These are phyloP conservation scores for Penicillium sp. DNA, from an alignment of 2,329 filamentous ascomycete species.

Conservation along the genomic window DNA sequence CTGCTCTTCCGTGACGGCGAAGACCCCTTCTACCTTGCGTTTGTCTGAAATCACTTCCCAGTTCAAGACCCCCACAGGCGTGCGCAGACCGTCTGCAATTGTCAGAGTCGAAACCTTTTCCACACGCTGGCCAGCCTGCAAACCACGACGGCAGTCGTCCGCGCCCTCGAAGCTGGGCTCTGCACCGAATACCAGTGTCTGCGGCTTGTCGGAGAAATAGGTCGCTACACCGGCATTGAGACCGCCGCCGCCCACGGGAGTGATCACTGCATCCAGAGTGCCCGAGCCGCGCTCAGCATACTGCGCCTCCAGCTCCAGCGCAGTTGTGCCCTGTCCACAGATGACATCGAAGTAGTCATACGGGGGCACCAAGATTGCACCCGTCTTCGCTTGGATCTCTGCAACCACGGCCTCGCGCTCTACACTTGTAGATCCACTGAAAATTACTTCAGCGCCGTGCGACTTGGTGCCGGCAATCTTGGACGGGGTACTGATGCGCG, in stretches of 20 bases:
- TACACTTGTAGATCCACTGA: conserved; percentile 74
- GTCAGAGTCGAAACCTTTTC: conserved; percentile 70
- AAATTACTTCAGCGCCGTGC: conserved; percentile 75
- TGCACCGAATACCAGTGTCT: conserved; percentile 74
- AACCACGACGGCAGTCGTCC: conserved; percentile 75
- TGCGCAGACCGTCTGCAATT: conserved; percentile 84
- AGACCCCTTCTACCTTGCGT: conserved; percentile 68
- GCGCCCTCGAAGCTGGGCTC: conserved; percentile 81
- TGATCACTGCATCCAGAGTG: conserved; percentile 68
- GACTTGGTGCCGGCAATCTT: conserved; percentile 81
- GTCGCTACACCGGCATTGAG: conserved; percentile 82
- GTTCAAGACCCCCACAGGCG: conserved; percentile 72
- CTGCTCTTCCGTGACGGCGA: conserved; percentile 74
- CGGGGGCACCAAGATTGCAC: conserved; percentile 77
- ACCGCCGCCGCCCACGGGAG: conserved; percentile 84
- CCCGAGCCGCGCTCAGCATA: conserved; percentile 50
- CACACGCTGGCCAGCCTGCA: conserved; percentile 64
- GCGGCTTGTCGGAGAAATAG: conserved; percentile 63
- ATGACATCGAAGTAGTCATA: conserved; percentile 93
- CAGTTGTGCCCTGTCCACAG: conserved; percentile 87
- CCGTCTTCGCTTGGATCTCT: conserved; percentile 68
- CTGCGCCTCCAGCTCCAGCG: conserved; percentile 77
- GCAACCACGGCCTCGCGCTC: conserved; percentile 77
- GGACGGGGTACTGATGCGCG: conserved; percentile 73
- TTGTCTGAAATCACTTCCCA: conserved; percentile 75